Percentiles rank a stretch among this genome's conserved stretches.
Evolutionary conservation across 1,139 yeast species (phyloP).

Genomic region (Geotrichum reessii): DNA sequence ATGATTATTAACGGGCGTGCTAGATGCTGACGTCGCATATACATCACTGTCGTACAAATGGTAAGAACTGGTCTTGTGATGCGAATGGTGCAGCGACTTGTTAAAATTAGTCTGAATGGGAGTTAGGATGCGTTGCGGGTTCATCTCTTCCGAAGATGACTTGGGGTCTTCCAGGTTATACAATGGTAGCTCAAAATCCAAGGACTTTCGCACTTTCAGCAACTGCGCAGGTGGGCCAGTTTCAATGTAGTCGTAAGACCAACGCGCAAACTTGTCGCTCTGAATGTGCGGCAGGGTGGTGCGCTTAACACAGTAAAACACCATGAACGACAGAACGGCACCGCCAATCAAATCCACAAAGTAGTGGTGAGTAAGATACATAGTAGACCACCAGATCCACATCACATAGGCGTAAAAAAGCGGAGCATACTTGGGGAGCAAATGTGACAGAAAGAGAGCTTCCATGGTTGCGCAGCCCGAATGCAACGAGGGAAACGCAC

Average conservation of each 20-base stretch:
- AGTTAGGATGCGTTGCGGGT: no score
- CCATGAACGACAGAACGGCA: constrained; percentile 64
- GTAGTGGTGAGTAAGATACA: constrained; percentile 95
- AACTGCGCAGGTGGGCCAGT: constrained; percentile 33
- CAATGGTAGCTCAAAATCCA: no score
- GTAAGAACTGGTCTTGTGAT: constrained; percentile 22
- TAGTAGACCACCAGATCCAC: constrained; percentile 98
- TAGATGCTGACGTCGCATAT: constrained; percentile 26
- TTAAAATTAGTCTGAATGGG: no score
- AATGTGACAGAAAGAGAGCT: constrained; percentile 73
- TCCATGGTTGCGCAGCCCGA: constrained; percentile 93
- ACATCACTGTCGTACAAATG: constrained; percentile 23
- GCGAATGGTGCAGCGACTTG: constrained; percentile 16
- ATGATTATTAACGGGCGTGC: constrained; percentile 7
- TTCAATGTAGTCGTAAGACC: constrained; percentile 60
- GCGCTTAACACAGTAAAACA: constrained; percentile 69
- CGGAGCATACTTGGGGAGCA: constrained; percentile 65
- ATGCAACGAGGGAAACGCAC: constrained; percentile 96
- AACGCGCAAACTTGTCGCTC: constrained; percentile 63
- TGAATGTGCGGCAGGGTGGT: constrained; percentile 68
- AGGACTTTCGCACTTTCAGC: constrained; percentile 31
- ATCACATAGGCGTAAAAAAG: constrained; percentile 69
- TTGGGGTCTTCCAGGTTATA: no score
- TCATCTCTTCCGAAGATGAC: no score
- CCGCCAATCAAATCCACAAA: constrained; percentile 91